Conservation (phyloP, 345 rosid species). For the Syzygium grande region DNA sequence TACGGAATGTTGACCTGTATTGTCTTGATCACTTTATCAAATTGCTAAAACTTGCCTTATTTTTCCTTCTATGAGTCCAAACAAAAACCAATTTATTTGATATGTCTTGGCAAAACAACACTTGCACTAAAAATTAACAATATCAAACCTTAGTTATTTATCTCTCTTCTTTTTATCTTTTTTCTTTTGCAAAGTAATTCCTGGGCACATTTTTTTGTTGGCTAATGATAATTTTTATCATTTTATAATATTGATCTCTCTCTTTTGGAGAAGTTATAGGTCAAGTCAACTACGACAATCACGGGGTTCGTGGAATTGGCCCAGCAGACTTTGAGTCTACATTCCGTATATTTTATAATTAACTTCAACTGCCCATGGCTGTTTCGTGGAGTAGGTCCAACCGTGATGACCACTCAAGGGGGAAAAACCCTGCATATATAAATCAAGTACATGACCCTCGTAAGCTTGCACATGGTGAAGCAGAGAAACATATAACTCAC, state of each 20-base stretch:
- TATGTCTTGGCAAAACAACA: too few species aligned
- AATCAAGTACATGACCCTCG: not conserved
- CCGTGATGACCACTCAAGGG: not conserved
- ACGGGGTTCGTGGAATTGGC: not conserved
- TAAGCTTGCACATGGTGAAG: not conserved
- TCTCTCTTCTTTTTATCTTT: too few species aligned
- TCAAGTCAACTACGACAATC: not conserved
- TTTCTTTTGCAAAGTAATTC: too few species aligned
- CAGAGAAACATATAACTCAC: not conserved
- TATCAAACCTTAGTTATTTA: too few species aligned
- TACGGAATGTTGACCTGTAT: not conserved
- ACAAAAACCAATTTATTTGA: too few species aligned
- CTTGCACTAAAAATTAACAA: too few species aligned
- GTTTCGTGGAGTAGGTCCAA: not conserved
- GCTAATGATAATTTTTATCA: too few species aligned
- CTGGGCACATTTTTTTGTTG: too few species aligned
- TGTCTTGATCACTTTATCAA: not conserved
- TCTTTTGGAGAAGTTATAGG: not conserved
- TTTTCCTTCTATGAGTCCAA: too few species aligned
- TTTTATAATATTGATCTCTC: not conserved
- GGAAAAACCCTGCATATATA: not conserved
- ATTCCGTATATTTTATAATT: too few species aligned
- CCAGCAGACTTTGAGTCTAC: not conserved
- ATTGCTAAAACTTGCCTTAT: not conserved
- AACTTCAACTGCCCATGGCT: not conserved